Evolutionary conservation across 2,329 filamentous ascomycete species (phyloP).

Genomic region (Cytospora leucostoma): DNA sequence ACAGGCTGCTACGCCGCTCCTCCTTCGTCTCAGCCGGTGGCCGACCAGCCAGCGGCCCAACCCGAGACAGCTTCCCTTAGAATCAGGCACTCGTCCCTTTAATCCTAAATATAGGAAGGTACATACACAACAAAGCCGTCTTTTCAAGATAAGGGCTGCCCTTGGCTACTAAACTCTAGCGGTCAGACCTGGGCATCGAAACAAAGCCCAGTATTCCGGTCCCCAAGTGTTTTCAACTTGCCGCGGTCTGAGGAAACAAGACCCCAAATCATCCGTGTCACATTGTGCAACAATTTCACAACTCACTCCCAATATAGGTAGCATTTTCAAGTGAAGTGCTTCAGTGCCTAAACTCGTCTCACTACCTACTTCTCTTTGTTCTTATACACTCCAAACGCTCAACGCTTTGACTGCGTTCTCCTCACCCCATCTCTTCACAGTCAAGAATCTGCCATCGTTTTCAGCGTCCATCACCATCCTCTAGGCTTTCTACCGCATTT

Average conservation of each 20-base stretch:
- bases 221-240: conserved; percentile 1
- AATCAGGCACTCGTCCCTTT: conserved; percentile 13
- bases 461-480: neutral
- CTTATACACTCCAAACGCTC: conserved; percentile 20
- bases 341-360: neutral
- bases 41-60: conserved; percentile 18
- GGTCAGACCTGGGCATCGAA: conserved; percentile 18
- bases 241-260: conserved; percentile 13
- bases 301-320: conserved; percentile 4
- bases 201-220: conserved; percentile 12
- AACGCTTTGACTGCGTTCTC: conserved; percentile 7
- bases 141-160: neutral
- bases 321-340: neutral
- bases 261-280: conserved; percentile 7
- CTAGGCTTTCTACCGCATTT: neutral
- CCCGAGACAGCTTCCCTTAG: conserved; percentile 12
- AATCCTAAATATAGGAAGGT: conserved; percentile 13
- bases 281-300: conserved; percentile 9
- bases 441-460: conserved; percentile 7
- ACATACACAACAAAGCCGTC: neutral
- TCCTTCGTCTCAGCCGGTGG: conserved; percentile 20
- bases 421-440: neutral
- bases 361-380: conserved; percentile 2
- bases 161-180: conserved; percentile 12
- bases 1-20: conserved; percentile 7